Base-by-base conservation (phyloP, 192 early-diverging fungal genomes). In the Umbelopsis sp. region DNA sequence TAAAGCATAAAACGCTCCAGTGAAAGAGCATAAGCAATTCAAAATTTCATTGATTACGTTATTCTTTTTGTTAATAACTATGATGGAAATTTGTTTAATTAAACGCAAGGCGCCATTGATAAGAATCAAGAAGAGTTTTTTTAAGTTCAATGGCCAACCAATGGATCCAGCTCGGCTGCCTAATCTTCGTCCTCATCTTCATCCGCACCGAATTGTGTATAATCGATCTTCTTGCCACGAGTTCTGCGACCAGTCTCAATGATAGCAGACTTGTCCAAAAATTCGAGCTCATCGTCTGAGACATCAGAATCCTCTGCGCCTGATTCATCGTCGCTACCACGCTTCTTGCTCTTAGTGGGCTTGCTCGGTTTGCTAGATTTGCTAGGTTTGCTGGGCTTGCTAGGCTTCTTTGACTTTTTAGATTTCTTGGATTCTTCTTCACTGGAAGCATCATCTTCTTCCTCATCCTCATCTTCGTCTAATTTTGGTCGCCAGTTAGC, bases 141-240 rank as follows among this genome's bases (percentile, higher is more conserved):
- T 37, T 61, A 30, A 20, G 12, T 20, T 27, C 22, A 35, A n/a
- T 61, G 27, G 8, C 27, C 27, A 61, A 61, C 27, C 25, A 61
- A 11, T 33, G 55, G 30, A 18, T 23, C 33, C 55, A 37, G 55
- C 27, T 33, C 15, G 4, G 30, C 53, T 45, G 22, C 48, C 22
- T 44, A 61, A 49, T 50, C 69, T 27, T 84, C 80, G 5, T 82
- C 80, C 37, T 80, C 83, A 7, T 74, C 76, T 20, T 80, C 78
- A 75, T 78, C 86, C 64, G 87, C 91, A 55, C 90, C 86, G 74
- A 92, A 91, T 74, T 89, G 80, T 16, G 84, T 83, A 72, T 81
- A 92, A 74, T 92, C 91, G 72, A 92, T 87, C 78, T 86, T 90
- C 64, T 84, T 85, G 15, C 91, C 91, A 46, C 91, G 75, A 18